A percentile compares a stretch with the other conserved stretches of the same genome.
These are phyloP conservation scores for Nicotiana undulata DNA, from an alignment of 257 asterid species.

Conservation along the genomic window DNA sequence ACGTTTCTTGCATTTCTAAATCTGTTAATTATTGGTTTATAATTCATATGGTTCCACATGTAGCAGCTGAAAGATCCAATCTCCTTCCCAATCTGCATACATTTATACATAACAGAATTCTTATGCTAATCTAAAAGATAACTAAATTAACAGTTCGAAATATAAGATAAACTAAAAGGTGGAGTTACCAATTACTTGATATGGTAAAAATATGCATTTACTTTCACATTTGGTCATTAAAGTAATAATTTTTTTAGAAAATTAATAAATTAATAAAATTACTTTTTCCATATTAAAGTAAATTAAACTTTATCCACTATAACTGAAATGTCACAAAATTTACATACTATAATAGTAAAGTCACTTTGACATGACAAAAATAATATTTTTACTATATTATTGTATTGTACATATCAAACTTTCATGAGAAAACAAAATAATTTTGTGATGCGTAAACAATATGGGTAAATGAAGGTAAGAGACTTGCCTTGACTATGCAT, in stretches of 20 bases:
- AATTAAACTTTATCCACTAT: neutral
- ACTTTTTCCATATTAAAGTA: neutral
- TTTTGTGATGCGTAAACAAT: no score
- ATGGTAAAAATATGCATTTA: neutral
- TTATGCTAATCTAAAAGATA: neutral
- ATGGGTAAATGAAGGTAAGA: no score
- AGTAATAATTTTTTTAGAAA: no score
- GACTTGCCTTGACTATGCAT: constrained; percentile 66
- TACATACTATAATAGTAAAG: no score
- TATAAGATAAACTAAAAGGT: neutral
- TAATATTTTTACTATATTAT: no score
- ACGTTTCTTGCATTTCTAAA: constrained; percentile 62
- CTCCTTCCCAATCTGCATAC: constrained; percentile 49
- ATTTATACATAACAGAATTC: neutral
- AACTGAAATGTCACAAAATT: no score
- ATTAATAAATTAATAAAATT: neutral
- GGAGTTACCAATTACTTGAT: neutral
- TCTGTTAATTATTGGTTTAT: constrained; percentile 74
- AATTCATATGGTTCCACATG: constrained; percentile 70
- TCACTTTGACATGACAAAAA: neutral
- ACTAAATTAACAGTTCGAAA: neutral
- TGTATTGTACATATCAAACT: no score
- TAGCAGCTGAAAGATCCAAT: constrained; percentile 77
- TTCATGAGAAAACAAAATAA: neutral
- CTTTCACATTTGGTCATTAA: neutral